A percentile compares a stretch with the other conserved stretches of the same genome.
Conservation (phyloP, 2,329 filamentous ascomycete genomes). For the Cladophialophora exuberans region DNA sequence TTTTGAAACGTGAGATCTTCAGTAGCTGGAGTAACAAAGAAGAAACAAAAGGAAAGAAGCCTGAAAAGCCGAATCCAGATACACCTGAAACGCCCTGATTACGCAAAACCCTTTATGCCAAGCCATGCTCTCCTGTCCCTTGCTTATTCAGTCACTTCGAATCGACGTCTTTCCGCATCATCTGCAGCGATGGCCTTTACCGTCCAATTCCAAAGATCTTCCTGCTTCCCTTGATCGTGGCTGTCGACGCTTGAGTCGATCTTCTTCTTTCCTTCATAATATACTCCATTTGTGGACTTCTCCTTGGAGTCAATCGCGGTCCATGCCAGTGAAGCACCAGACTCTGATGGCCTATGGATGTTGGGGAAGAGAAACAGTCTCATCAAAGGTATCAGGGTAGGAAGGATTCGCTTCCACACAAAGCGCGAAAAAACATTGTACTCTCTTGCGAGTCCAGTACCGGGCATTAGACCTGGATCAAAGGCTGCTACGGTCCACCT, state of each 20-base stretch:
- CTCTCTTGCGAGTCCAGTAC: slow-evolving; percentile 48
- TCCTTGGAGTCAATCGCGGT: slow-evolving; percentile 42
- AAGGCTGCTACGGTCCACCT: slow-evolving; percentile 48
- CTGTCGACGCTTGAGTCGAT: slow-evolving; percentile 50
- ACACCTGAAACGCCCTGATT: no score
- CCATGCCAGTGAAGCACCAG: slow-evolving; percentile 46
- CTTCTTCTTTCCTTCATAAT: slow-evolving; percentile 49
- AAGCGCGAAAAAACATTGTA: slow-evolving; percentile 36
- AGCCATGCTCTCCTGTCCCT: no score
- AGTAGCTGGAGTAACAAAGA: neutral
- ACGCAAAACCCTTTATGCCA: no score
- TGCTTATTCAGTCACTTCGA: slow-evolving; percentile 23
- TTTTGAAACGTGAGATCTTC: slow-evolving; percentile 13
- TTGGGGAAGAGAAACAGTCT: slow-evolving; percentile 40
- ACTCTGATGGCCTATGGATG: slow-evolving; percentile 45
- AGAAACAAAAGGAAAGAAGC: no score
- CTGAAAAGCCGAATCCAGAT: no score
- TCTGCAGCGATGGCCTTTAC: slow-evolving; percentile 38
- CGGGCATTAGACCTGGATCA: slow-evolving; percentile 56
- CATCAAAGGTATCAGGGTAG: slow-evolving; percentile 42
- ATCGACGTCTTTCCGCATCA: slow-evolving; percentile 35
- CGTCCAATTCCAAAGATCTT: slow-evolving; percentile 57
- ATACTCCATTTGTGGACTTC: slow-evolving; percentile 43
- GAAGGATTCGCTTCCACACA: slow-evolving; percentile 43
- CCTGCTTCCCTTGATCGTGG: slow-evolving; percentile 50